phyloP scores from a whole-genome alignment of 2,329 filamentous ascomycete genomes.

The Fonsecaea multimorphosa region DNA sequence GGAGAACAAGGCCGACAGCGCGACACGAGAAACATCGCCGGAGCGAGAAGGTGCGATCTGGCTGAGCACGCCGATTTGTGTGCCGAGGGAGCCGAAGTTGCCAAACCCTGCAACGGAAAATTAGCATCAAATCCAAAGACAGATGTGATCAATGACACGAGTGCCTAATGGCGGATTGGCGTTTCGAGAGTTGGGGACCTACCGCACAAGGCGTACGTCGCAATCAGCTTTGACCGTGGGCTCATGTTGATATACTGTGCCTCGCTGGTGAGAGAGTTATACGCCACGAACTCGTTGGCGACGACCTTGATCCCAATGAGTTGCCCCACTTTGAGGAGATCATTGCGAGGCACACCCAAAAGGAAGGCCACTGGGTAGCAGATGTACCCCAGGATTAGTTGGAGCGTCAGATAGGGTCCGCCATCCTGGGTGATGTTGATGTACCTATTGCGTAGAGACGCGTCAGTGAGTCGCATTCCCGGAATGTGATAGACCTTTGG shows the following conservation, averaged over 20 bases:
- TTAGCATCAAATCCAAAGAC: not conserved
- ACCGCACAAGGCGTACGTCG: slow-evolving; percentile 80
- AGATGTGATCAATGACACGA: not conserved
- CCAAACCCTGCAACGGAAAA: slow-evolving; percentile 64
- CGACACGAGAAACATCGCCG: slow-evolving; percentile 76
- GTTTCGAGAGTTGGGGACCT: slow-evolving; percentile 29
- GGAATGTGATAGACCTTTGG: not conserved
- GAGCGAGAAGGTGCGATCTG: slow-evolving; percentile 77
- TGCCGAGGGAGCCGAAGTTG: slow-evolving; percentile 85
- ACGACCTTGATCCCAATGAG: slow-evolving; percentile 87
- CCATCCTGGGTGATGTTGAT: slow-evolving; percentile 65
- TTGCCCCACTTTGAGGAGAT: slow-evolving; percentile 73
- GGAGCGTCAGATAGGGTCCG: slow-evolving; percentile 71
- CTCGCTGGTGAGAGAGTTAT: slow-evolving; percentile 61
- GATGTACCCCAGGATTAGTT: slow-evolving; percentile 77
- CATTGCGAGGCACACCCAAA: slow-evolving; percentile 74
- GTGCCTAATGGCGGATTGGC: not conserved
- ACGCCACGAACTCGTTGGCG: slow-evolving; percentile 83
- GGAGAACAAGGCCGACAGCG: slow-evolving; percentile 76
- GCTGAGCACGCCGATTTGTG: slow-evolving; percentile 84
- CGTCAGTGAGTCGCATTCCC: not conserved
- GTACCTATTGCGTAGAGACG: slow-evolving; percentile 56
- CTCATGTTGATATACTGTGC: slow-evolving; percentile 64
- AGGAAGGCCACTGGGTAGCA: slow-evolving; percentile 80
- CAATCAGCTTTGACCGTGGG: slow-evolving; percentile 76